Conservation (phyloP, 2,329 filamentous ascomycete genomes). For the Apiospora pterosperma region DNA sequence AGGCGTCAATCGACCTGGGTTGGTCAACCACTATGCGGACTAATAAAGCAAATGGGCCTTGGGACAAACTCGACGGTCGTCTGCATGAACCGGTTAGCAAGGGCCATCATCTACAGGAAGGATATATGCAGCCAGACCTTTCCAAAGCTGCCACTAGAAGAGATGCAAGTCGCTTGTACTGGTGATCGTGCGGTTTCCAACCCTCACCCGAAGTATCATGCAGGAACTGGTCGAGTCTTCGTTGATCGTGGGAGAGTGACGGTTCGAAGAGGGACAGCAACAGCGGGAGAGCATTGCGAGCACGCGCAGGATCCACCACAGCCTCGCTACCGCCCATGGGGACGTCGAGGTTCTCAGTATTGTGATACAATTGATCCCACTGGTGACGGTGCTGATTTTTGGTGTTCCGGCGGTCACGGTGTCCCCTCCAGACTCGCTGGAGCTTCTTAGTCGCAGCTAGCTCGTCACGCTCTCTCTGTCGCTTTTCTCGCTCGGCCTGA, state of each 20-base stretch:
- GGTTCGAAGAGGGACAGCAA: constrained; percentile 48
- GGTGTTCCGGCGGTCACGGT: constrained; percentile 58
- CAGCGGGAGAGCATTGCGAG: constrained; percentile 41
- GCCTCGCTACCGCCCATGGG: background rate
- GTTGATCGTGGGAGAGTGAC: constrained; percentile 41
- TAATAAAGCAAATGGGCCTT: constrained; percentile 33
- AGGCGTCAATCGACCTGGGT: constrained; percentile 24
- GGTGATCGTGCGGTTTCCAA: background rate
- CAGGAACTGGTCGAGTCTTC: constrained; percentile 43
- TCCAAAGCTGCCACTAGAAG: constrained; percentile 25
- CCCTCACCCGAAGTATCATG: constrained; percentile 31
- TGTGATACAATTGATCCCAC: constrained; percentile 59
- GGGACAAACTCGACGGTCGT: constrained; percentile 18
- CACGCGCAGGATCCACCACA: constrained; percentile 24
- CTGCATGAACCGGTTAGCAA: constrained; percentile 13
- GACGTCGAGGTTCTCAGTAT: constrained; percentile 18
- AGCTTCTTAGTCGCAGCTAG: constrained; percentile 70
- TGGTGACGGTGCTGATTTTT: constrained; percentile 53
- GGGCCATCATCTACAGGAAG: background rate
- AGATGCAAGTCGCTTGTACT: constrained; percentile 22
- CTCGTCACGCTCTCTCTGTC: constrained; percentile 77
- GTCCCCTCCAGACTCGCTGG: constrained; percentile 80
- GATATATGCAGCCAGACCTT: constrained; percentile 15
- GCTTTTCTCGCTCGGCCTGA: constrained; percentile 76
- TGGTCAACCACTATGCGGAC: constrained; percentile 26